These are phyloP conservation scores for Podospora didyma DNA, from an alignment of 495 filamentous ascomycete genomes.

Conservation along the genomic window DNA sequence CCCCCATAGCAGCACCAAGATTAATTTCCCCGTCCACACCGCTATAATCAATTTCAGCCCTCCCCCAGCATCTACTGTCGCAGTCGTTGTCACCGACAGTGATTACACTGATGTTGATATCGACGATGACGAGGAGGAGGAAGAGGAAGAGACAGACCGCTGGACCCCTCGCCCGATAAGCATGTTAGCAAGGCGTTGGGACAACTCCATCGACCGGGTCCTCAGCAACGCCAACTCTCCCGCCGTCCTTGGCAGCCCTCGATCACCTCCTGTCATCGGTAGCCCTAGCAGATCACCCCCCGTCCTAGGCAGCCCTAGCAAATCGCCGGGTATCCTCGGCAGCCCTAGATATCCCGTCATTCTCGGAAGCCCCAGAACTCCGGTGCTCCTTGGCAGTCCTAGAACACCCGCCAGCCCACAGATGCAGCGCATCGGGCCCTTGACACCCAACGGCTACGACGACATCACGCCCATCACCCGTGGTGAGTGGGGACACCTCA, in stretches of 20 bases:
- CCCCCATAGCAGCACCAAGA: no score
- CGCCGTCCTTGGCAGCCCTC: no score
- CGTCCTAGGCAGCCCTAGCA: no score
- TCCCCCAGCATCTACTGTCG: background rate
- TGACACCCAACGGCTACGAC: slow-evolving; percentile 51
- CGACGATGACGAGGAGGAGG: slow-evolving; percentile 2
- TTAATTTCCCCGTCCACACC: no score
- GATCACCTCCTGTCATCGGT: no score
- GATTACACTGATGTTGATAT: background rate
- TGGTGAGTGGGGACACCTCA: slow-evolving; percentile 53
- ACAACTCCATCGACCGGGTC: slow-evolving; percentile 34
- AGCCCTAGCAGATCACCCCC: no score
- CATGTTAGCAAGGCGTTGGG: slow-evolving; percentile 14
- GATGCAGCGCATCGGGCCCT: slow-evolving; percentile 25
- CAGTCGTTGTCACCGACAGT: background rate
- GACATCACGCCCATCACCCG: slow-evolving; percentile 52
- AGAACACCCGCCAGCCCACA: no score
- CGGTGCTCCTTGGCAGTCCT: no score
- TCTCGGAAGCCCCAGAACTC: no score
- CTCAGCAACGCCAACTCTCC: slow-evolving; percentile 4
- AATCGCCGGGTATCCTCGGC: no score
- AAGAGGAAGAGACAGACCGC: slow-evolving; percentile 21
- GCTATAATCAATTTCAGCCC: no score
- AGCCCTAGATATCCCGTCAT: no score
- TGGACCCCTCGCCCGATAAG: slow-evolving; percentile 35